phyloP scores from a whole-genome alignment of 2,329 filamentous ascomycete species.

The Xylariomycetidae sp. region DNA sequence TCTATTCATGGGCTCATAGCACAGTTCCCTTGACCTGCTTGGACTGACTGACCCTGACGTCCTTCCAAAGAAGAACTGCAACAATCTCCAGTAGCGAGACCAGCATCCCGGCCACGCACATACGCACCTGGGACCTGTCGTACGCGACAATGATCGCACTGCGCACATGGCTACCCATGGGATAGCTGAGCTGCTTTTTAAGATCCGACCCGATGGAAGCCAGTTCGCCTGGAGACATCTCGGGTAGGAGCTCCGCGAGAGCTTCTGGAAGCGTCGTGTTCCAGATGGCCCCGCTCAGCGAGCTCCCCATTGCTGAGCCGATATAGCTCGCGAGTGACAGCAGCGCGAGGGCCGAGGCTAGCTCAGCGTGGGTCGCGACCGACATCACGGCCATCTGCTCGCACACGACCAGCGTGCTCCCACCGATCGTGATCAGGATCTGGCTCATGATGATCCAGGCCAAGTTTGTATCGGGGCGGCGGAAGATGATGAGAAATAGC shows the following conservation, averaged over 20 bases:
- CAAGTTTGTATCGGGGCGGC: constrained; percentile 40
- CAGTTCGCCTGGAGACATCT: constrained; percentile 19
- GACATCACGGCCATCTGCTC: constrained; percentile 56
- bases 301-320: constrained; percentile 36
- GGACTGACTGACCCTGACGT: constrained; percentile 25
- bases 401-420: constrained; percentile 48
- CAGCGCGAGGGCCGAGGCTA: constrained; percentile 45
- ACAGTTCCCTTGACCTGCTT: constrained; percentile 30
- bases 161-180: constrained; percentile 26
- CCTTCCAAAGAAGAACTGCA: constrained; percentile 27
- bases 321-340: constrained; percentile 33
- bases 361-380: constrained; percentile 47
- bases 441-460: constrained; percentile 51
- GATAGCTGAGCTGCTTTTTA: constrained; percentile 31
- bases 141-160: constrained; percentile 30
- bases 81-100: constrained; percentile 26
- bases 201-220: constrained; percentile 25
- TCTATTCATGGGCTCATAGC: constrained; percentile 16
- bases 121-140: constrained; percentile 29
- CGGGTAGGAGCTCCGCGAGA: constrained; percentile 22
- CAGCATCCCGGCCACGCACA: constrained; percentile 29
- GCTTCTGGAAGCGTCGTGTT: constrained; percentile 31
- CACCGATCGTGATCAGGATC: constrained; percentile 50
- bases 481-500: constrained; percentile 50
- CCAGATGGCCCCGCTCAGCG: constrained; percentile 41